Conservation (phyloP, 116 monocot genomes). For the Cymodocea nodosa region DNA sequence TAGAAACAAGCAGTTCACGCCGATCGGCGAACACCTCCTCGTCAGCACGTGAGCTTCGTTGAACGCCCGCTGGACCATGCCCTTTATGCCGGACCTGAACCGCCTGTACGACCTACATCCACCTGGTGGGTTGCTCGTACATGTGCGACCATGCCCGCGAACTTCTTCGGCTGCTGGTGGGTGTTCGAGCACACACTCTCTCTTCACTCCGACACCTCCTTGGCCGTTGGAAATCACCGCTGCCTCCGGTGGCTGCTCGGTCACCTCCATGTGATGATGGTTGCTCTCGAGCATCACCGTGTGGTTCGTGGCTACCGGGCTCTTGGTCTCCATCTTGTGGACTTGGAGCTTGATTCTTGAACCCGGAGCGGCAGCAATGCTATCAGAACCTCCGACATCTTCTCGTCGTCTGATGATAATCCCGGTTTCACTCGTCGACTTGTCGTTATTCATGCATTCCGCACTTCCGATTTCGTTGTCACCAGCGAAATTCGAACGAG, state of each 20-base stretch:
- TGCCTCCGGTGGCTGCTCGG: background rate
- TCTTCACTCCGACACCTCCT: background rate
- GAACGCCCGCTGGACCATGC: background rate
- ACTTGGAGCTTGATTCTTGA: constrained; percentile 30
- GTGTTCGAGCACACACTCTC: background rate
- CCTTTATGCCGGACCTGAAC: background rate
- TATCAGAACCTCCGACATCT: background rate
- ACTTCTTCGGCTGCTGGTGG: background rate
- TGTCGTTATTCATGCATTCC: background rate
- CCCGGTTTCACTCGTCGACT: constrained; percentile 4
- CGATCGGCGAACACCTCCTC: constrained; percentile 1
- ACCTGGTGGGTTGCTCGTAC: background rate
- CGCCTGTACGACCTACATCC: background rate
- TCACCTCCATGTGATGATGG: constrained; percentile 6
- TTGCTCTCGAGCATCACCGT: constrained; percentile 22
- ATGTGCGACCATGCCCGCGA: background rate
- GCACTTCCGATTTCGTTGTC: background rate
- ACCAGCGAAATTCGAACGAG: background rate
- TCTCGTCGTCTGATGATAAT: constrained; percentile 28
- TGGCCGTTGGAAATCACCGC: background rate
- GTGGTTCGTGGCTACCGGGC: constrained; percentile 15
- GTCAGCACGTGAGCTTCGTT: constrained; percentile 5
- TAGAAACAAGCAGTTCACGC: constrained; percentile 7
- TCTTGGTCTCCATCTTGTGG: constrained; percentile 45
- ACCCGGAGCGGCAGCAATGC: background rate